Conservation (phyloP, 139 green algal genomes). For the Diplosphaera chodatii region DNA sequence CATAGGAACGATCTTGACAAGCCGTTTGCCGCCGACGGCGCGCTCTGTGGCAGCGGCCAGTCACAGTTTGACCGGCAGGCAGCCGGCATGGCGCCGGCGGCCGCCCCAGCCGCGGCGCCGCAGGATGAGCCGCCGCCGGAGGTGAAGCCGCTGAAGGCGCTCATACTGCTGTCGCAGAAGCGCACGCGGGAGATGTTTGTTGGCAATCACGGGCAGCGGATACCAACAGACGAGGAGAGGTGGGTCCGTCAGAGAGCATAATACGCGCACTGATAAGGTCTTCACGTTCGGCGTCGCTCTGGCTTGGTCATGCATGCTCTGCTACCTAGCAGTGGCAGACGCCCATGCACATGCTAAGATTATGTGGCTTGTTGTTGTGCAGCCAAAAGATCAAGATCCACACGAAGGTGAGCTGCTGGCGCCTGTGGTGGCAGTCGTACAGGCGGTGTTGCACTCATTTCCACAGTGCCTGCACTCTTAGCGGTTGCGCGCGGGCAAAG, state of each 20-base stretch:
- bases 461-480: no score
- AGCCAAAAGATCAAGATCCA: constrained; percentile 67
- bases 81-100: background rate
- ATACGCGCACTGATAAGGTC: no score
- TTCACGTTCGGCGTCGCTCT: no score
- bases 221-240: constrained; percentile 54
- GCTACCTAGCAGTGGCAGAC: no score
- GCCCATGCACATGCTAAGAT: background rate
- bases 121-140: constrained; percentile 57
- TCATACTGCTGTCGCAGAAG: constrained; percentile 73
- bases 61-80: no score
- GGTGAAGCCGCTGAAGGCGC: constrained; percentile 64
- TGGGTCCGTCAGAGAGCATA: no score
- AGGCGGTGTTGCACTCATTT: constrained; percentile 3
- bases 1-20: no score
- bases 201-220: constrained; percentile 43
- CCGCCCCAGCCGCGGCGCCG: background rate
- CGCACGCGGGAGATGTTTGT: constrained; percentile 83
- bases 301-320: no score
- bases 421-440: no score
- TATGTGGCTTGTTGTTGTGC: constrained; percentile 6
- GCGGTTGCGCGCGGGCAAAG: no score
- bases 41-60: no score
- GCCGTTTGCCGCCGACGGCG: no score
- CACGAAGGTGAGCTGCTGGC: constrained; percentile 41